Evolutionary conservation across 306 rosid genomes (phyloP), one percentile per base, ranked within the genome.

Genomic region (Lathyrus sativus): DNA sequence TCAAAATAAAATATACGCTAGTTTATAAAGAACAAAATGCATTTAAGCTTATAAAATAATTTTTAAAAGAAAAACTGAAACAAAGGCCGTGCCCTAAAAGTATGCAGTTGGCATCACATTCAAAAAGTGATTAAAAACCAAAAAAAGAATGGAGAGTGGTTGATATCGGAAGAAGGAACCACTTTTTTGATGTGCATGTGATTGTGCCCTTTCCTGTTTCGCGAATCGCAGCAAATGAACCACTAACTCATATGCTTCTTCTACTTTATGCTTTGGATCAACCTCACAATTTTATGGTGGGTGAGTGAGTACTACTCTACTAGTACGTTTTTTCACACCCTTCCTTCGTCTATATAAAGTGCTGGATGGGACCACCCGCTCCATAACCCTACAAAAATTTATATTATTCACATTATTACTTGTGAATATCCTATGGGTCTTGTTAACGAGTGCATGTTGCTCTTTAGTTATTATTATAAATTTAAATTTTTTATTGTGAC

Each of bases 251-350:
- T 13, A 9, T 2, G 11, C 4, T 76, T 29, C 45, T 67, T 62
- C 26, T 67, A 24, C 76, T 76, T 76, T 76, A 46, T 73, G 81
- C 78, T 72, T 72, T 78, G 71, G 74, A 77, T 77, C 63, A 64
- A 53, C 50, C 74, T 70, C 80, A 67, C 37, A 79, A 79, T 73
- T 77, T 75, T 19, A 74, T 79, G 79, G 68, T 45, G 67, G 1
- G 1, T 59, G 37, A 33, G 37, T 6, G 7, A 33, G 37, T 5
- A 2, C n/a, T n/a, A n/a, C n/a, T n/a, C n/a, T 22, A 22, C 24
- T 22, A 22, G 24, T 26, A 60, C 67, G 53, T 54, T 54, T 57
- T 61, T 19, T 22, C 19, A 28, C 31, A 24, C 41, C 43, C 38
- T 2, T 18, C 12, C 38, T 2, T 18, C 12, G 37, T 56, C 24